These are phyloP conservation scores for Pestalotiopsis sp. DNA, from an alignment of 2,329 filamentous ascomycete genomes.

Conservation along the genomic window DNA sequence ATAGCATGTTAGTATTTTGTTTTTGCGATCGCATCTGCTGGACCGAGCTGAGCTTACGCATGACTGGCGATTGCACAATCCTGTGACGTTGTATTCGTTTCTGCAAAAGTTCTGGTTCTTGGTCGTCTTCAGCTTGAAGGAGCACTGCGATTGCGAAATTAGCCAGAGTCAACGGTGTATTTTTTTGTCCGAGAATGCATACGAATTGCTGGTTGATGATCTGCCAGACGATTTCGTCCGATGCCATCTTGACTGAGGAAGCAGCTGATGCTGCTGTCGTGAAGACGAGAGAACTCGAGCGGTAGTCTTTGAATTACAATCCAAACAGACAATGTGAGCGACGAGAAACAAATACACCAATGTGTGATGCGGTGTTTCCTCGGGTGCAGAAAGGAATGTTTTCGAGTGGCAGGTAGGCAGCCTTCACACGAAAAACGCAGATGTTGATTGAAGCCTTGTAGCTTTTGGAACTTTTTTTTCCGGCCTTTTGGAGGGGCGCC, in stretches of 20 bases:
- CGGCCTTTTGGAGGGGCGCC: conserved; percentile 15
- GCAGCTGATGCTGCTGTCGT: not conserved
- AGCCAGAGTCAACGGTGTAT: not conserved
- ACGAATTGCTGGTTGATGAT: conserved; percentile 78
- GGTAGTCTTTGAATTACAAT: not conserved
- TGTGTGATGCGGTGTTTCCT: not conserved
- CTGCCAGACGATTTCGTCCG: conserved; percentile 97
- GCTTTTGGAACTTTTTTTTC: not conserved
- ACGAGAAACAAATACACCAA: not conserved
- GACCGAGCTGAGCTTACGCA: not conserved
- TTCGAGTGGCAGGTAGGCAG: not conserved
- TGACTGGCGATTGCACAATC: conserved; percentile 38
- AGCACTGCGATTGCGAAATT: conserved; percentile 49
- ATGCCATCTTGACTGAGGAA: conserved; percentile 64
- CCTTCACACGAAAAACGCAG: not conserved
- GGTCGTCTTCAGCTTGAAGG: conserved; percentile 63
- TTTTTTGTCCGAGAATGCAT: not conserved
- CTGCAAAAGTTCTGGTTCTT: conserved; percentile 93
- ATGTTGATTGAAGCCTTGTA: not conserved
- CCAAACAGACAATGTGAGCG: not conserved
- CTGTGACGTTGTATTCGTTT: conserved; percentile 83
- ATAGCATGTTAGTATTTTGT: not conserved
- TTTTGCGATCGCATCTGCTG: too few species aligned
- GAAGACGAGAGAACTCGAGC: not conserved
- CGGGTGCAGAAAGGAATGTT: not conserved